Percentiles rank a stretch among this genome's conserved stretches.
phyloP scores from a whole-genome alignment of 2,329 filamentous ascomycete species.

The Periconia sp. region DNA sequence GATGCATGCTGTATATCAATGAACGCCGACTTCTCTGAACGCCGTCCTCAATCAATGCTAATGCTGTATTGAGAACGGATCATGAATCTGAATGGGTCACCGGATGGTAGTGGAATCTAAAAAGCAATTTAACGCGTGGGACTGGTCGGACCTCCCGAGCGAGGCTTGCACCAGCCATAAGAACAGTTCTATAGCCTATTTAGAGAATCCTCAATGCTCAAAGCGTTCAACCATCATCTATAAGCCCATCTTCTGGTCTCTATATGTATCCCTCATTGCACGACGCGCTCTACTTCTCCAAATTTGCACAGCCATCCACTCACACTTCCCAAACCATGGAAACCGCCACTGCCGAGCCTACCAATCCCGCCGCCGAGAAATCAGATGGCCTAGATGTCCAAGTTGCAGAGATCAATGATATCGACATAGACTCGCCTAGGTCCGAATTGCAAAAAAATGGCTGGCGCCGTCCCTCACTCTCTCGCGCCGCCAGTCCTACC shows the following conservation, averaged over 20 bases:
- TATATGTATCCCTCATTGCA: background rate
- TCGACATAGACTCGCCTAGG: background rate
- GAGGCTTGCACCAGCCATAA: background rate
- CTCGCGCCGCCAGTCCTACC: conserved; percentile 8
- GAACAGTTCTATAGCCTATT: background rate
- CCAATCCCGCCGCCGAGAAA: background rate
- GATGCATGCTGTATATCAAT: background rate
- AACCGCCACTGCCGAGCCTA: background rate
- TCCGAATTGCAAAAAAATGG: background rate
- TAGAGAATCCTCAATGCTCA: background rate
- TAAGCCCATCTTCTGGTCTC: background rate
- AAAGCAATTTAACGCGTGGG: background rate
- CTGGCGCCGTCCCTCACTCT: background rate
- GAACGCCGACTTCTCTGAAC: background rate
- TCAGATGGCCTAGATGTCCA: background rate
- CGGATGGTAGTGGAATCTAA: background rate
- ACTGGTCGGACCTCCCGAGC: background rate
- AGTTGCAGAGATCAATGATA: background rate
- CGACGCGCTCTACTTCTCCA: background rate
- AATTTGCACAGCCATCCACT: background rate
- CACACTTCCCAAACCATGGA: background rate
- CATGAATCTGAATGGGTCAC: background rate
- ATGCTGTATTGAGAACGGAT: background rate
- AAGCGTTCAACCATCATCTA: background rate
- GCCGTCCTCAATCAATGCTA: background rate